Conservation (phyloP, 2,329 filamentous ascomycete genomes). For the Biscogniauxia sp. region DNA sequence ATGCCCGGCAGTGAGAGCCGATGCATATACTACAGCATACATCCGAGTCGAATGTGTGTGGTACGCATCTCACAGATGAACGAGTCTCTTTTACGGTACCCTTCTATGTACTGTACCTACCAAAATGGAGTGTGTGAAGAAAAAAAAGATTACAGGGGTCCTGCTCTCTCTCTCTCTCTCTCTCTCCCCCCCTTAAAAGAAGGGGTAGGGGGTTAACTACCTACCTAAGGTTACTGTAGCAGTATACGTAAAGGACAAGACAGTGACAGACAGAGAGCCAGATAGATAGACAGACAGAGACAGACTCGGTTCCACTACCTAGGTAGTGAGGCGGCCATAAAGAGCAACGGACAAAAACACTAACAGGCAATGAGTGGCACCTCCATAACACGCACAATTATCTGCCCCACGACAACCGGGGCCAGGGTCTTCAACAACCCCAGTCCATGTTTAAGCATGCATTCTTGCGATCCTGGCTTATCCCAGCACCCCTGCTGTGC, state of each 20-base stretch:
- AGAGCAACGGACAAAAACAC: background rate
- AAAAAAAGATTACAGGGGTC: background rate
- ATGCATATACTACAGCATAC: background rate
- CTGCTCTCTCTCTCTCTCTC: background rate
- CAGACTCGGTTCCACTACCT: background rate
- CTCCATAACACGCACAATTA: background rate
- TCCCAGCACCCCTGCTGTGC: background rate
- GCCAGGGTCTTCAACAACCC: background rate
- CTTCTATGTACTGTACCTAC: background rate
- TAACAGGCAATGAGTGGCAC: background rate
- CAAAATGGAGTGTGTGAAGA: background rate
- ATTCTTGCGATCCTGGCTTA: background rate
- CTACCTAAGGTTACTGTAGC: too few relatives aligned
- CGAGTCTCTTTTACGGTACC: background rate
- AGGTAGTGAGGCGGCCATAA: background rate
- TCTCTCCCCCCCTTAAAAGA: background rate
- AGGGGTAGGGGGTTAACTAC: too few relatives aligned
- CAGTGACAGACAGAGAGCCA: too few relatives aligned
- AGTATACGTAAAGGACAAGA: too few relatives aligned
- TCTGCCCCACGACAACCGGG: background rate
- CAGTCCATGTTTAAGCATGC: background rate
- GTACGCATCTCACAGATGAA: background rate
- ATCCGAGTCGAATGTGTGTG: background rate
- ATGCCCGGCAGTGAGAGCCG: conserved; percentile 1
- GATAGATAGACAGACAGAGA: background rate